Evolutionary conservation across 2,329 filamentous ascomycete species (phyloP).

Genomic region (Chaetomium sp.): DNA sequence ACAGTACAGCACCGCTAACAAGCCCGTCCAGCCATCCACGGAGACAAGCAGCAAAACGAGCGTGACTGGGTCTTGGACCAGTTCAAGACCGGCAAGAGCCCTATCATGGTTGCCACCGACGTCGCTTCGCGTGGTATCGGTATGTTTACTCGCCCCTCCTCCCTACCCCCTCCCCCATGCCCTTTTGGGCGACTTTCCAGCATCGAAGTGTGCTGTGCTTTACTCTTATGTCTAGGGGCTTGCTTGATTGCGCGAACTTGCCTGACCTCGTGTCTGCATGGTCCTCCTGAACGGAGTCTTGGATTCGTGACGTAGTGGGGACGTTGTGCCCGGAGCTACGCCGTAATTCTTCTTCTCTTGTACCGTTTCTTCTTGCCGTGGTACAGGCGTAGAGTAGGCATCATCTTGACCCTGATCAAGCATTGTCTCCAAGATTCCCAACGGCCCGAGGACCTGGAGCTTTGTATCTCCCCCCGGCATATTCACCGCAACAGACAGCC

Average conservation of each 20-base stretch:
- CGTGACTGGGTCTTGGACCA: slow-evolving; percentile 99
- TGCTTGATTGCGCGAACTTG: slow-evolving; percentile 83
- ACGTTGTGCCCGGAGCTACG: slow-evolving; percentile 52
- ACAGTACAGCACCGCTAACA: slow-evolving; percentile 30
- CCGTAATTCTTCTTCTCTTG: slow-evolving; percentile 71
- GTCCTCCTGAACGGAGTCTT: slow-evolving; percentile 81
- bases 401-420: slow-evolving; percentile 72
- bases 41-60: slow-evolving; percentile 99
- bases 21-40: slow-evolving; percentile 70
- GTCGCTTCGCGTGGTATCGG: slow-evolving; percentile 99
- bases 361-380: slow-evolving; percentile 51
- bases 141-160: slow-evolving; percentile 61
- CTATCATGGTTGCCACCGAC: slow-evolving; percentile 99
- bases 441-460: slow-evolving; percentile 51
- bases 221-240: slow-evolving; percentile 88
- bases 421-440: slow-evolving; percentile 51
- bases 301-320: slow-evolving; percentile 66
- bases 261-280: slow-evolving; percentile 80
- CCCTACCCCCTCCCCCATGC: slow-evolving; percentile 22
- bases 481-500: slow-evolving; percentile 55
- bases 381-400: slow-evolving; percentile 75
- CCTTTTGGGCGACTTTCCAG: slow-evolving; percentile 43
- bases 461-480: slow-evolving; percentile 45
- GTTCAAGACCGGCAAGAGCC: slow-evolving; percentile 99
- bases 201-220: slow-evolving; percentile 63